These are phyloP conservation scores for Alliaria petiolata DNA, from an alignment of 345 rosid genomes.

Conservation along the genomic window DNA sequence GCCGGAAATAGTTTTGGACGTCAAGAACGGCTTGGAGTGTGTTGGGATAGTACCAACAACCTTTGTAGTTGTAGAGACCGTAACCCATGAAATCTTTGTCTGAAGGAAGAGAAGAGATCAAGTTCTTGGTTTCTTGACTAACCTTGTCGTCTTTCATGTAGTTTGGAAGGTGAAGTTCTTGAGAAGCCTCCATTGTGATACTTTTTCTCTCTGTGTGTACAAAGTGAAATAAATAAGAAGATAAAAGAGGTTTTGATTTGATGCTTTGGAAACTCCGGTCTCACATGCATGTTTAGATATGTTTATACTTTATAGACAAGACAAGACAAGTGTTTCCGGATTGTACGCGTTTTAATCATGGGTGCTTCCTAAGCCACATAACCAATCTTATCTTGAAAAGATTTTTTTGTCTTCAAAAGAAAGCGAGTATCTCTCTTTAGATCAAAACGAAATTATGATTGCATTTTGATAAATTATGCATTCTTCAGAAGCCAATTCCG, in stretches of 20 bases:
- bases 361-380: background rate
- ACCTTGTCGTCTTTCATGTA: slow-evolving; percentile 37
- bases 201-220: background rate
- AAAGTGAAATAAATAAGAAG: background rate
- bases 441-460: too few relatives aligned
- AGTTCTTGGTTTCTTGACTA: slow-evolving; percentile 34
- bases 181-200: background rate
- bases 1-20: slow-evolving; percentile 42
- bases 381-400: too few relatives aligned
- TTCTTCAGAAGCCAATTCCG: too few relatives aligned
- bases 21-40: slow-evolving; percentile 20
- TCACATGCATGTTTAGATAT: background rate
- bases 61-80: slow-evolving; percentile 43
- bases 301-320: background rate
- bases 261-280: background rate
- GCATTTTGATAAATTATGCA: too few relatives aligned
- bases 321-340: background rate
- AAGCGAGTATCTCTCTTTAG: too few relatives aligned
- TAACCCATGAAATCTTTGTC: slow-evolving; percentile 37
- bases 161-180: slow-evolving; percentile 24
- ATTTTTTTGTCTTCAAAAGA: too few relatives aligned
- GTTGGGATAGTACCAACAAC: slow-evolving; percentile 46
- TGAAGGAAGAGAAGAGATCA: slow-evolving; percentile 39
- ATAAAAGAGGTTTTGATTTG: background rate
- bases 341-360: background rate